These are phyloP conservation scores for Aurifilum marmelostoma DNA, from an alignment of 2,329 filamentous ascomycete species.

Conservation along the genomic window DNA sequence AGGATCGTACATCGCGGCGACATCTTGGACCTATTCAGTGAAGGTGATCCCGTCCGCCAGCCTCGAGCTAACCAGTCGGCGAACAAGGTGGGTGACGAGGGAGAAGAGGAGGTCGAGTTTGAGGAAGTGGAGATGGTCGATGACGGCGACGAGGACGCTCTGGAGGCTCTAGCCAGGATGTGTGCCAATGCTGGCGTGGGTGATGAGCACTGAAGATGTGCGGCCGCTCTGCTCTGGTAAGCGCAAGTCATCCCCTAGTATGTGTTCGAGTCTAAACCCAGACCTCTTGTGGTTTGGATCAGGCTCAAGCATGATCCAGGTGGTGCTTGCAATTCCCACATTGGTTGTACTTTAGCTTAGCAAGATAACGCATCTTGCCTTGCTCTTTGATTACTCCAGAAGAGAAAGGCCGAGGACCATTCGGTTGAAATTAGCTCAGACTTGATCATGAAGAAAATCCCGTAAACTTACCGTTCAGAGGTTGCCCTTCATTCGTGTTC, in stretches of 20 bases:
- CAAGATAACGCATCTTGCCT: background rate
- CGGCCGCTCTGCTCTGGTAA: background rate
- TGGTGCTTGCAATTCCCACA: background rate
- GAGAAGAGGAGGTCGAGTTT: constrained; percentile 54
- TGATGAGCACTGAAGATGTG: constrained; percentile 7
- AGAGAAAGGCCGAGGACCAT: background rate
- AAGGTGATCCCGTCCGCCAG: constrained; percentile 35
- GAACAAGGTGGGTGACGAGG: constrained; percentile 41
- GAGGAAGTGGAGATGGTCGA: constrained; percentile 59
- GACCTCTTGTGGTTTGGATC: background rate
- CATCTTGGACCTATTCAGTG: constrained; percentile 36
- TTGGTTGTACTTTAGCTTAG: background rate
- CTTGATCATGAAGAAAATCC: background rate
- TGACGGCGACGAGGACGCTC: constrained; percentile 51
- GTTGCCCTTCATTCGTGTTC: too few relatives aligned
- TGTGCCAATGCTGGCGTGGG: background rate
- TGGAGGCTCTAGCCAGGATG: constrained; percentile 19
- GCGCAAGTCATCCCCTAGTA: background rate
- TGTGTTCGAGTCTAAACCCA: background rate
- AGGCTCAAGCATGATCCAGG: background rate
- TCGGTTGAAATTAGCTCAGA: background rate
- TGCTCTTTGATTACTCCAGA: background rate
- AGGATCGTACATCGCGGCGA: constrained; percentile 40
- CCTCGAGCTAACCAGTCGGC: background rate
- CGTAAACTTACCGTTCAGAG: too few relatives aligned